These are phyloP conservation scores for Artemisia tridentata DNA, from an alignment of 129 eudicot species.

Conservation along the genomic window DNA sequence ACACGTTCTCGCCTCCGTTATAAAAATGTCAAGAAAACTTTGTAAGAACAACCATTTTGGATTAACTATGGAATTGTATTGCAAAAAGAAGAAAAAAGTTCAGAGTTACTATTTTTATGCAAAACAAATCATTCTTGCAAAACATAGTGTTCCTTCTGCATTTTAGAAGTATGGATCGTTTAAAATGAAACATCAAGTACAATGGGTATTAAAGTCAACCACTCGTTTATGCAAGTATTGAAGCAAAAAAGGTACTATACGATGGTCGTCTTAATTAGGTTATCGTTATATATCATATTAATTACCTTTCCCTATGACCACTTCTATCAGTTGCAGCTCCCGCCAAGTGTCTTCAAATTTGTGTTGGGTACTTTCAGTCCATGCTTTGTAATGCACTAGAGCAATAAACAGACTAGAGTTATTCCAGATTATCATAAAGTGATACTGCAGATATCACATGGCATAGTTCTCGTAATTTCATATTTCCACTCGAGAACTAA, in stretches of 20 bases:
- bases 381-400: slow-evolving; percentile 92
- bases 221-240: slow-evolving; percentile 6
- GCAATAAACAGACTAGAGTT: slow-evolving; percentile 22
- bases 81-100: background rate
- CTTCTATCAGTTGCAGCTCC: slow-evolving; percentile 75
- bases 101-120: background rate
- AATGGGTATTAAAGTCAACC: background rate
- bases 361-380: slow-evolving; percentile 95
- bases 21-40: slow-evolving; percentile 1
- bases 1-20: background rate
- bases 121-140: background rate
- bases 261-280: slow-evolving; percentile 6
- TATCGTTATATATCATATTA: background rate
- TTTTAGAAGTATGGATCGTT: slow-evolving; percentile 1
- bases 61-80: background rate
- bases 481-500: background rate
- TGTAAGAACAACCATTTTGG: slow-evolving; percentile 8
- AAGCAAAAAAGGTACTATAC: background rate
- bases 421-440: slow-evolving; percentile 17
- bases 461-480: slow-evolving; percentile 1
- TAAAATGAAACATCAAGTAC: slow-evolving; percentile 1
- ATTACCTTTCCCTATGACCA: slow-evolving; percentile 90
- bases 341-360: slow-evolving; percentile 99
- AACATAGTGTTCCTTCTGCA: background rate
- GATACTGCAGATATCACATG: background rate